Evolutionary conservation across 2,329 filamentous ascomycete species (phyloP).

Genomic region (Trichoderma koningiopsis): DNA sequence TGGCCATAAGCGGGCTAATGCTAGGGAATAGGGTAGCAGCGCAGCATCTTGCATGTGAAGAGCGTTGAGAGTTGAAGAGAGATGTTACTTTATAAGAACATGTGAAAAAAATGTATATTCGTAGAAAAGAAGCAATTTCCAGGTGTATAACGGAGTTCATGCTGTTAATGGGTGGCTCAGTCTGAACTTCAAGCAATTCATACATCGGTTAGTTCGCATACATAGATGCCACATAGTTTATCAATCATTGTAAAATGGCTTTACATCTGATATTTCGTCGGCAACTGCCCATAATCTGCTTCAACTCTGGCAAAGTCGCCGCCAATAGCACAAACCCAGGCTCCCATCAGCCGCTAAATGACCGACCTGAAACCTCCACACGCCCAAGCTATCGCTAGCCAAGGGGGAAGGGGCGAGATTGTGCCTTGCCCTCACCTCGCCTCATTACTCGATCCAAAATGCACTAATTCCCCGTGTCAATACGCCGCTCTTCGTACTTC

Average conservation of each 20-base stretch:
- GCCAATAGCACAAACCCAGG: background rate
- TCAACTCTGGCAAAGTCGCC: background rate
- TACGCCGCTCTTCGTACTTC: background rate
- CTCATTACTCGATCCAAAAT: constrained; percentile 14
- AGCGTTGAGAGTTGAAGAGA: background rate
- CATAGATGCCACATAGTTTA: background rate
- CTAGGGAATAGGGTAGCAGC: background rate
- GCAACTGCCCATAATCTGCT: background rate
- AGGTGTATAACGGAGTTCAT: background rate
- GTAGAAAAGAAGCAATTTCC: background rate
- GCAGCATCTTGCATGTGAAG: background rate
- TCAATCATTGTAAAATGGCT: background rate
- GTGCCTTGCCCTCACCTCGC: background rate
- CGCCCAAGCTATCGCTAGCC: background rate
- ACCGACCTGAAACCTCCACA: constrained; percentile 23
- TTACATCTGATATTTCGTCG: background rate
- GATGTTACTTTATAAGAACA: background rate
- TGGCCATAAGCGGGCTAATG: background rate
- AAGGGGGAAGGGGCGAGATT: constrained; percentile 15
- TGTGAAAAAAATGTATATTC: background rate
- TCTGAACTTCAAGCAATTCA: background rate
- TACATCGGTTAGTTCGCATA: background rate
- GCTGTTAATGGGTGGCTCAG: background rate
- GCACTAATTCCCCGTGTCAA: constrained; percentile 17
- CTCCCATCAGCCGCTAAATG: constrained; percentile 3